Base-by-base conservation (phyloP, 2,329 filamentous ascomycete species). In the Emergomyces orientalis region DNA sequence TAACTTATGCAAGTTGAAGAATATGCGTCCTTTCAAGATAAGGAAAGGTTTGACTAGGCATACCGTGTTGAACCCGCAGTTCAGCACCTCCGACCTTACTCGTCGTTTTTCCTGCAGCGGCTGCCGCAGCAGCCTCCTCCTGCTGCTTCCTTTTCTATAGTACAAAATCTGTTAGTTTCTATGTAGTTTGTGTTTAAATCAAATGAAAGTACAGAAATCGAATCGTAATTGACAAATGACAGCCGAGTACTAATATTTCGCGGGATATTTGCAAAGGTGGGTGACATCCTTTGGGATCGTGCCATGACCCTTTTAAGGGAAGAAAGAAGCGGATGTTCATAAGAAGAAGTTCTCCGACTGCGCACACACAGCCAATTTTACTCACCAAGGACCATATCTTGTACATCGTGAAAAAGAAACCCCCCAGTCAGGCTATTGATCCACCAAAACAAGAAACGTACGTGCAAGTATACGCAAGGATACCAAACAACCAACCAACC, bases 381-480 rank as follows among this genome's bases (percentile, higher is more conserved):
- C 83, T 60, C 81, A 95, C 91, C 93, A 97, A 96, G 72, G 91
- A 96, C 94, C 93, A 97, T 82, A 97, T 97, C 82, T 97, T 97
- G 83, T 97, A 84, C 94, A 97, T 97, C 74, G 81, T 92, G 80
- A 68, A 71, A 67, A 55, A 47, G 9, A n/a, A 22, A 19, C 43
- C n/a, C 45, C n/a, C n/a, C 8, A n/a, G n/a, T 47, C 45, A 17
- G 17, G 17, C 6, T 45, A 45, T 30, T 25, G 5, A 59, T 32
- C 14, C 25, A 59, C 34, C 41, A 43, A 59, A 41, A 25, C 22
- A 59, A 45, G 25, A 25, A 14, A 4, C 25, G n/a, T 47, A 47
- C 25, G 45, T 47, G 45, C 45, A 47, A 47, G 25, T 47, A 47
- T 47, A 47, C 22, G 45, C 45, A 47, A 47, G 45, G 45, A 25